A percentile compares a stretch with the other conserved stretches of the same genome.
Evolutionary conservation across 176 grass and related monocot genomes (phyloP).

Genomic region (Aegilops bicornis): DNA sequence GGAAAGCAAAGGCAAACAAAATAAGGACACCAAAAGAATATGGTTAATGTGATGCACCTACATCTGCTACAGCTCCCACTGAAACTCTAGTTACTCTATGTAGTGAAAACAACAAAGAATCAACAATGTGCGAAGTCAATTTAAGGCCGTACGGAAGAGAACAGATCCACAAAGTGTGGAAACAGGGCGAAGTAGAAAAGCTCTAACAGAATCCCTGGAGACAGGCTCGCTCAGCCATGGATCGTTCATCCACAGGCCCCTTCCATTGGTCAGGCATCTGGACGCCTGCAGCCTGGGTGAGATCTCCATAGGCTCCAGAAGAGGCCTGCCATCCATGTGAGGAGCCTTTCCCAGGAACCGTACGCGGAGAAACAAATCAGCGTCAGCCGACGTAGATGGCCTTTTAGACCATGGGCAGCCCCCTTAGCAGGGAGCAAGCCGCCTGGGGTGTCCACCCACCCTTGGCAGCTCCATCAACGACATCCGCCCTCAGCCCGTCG

Average conservation of each 20-base stretch:
- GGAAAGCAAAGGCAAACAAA: constrained; percentile 14
- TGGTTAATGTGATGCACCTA: neutral
- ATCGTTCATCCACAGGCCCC: constrained; percentile 44
- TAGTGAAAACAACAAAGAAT: constrained; percentile 37
- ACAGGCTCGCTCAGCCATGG: constrained; percentile 24
- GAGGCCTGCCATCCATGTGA: constrained; percentile 36
- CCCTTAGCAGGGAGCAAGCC: constrained; percentile 20
- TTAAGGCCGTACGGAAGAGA: constrained; percentile 41
- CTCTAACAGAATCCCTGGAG: constrained; percentile 54
- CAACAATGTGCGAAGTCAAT: constrained; percentile 35
- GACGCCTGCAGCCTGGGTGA: constrained; percentile 31
- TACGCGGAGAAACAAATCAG: constrained; percentile 35
- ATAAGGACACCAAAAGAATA: constrained; percentile 16
- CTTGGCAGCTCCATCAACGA: constrained; percentile 56
- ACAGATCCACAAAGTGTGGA: neutral
- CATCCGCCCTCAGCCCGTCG: constrained; percentile 43
- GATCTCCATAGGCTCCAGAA: constrained; percentile 47
- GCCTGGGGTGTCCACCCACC: constrained; percentile 35
- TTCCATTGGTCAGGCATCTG: constrained; percentile 35
- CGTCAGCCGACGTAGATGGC: constrained; percentile 36
- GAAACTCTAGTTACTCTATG: neutral
- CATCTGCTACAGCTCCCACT: constrained; percentile 5
- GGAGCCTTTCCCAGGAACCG: constrained; percentile 35
- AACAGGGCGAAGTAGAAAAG: constrained; percentile 56
- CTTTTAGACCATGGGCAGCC: constrained; percentile 52